These are phyloP conservation scores for Arabis alpina DNA, from an alignment of 345 rosid species.

Conservation along the genomic window DNA sequence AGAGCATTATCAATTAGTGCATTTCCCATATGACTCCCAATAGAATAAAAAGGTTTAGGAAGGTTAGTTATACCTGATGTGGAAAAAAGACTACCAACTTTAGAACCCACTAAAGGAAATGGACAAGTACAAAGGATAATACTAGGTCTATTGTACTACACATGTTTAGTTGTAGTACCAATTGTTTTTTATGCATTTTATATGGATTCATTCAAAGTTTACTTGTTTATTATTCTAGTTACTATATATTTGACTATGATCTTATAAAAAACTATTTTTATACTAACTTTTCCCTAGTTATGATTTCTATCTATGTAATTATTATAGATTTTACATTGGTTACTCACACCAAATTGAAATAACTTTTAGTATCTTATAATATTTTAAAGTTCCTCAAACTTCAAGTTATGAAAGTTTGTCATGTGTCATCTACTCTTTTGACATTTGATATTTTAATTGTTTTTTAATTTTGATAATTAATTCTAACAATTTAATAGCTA, in stretches of 20 bases:
- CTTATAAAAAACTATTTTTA: background rate
- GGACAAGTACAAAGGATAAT: conserved; percentile 5
- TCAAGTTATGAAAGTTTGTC: too few relatives aligned
- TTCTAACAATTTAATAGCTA: too few relatives aligned
- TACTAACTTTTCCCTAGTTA: background rate
- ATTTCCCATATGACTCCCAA: conserved; percentile 25
- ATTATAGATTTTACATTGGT: too few relatives aligned
- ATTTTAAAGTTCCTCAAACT: too few relatives aligned
- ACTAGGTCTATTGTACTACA: conserved; percentile 33
- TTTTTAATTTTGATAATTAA: too few relatives aligned
- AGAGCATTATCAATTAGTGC: conserved; percentile 26
- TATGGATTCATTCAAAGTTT: conserved; percentile 13
- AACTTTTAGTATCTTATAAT: too few relatives aligned
- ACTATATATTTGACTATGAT: background rate
- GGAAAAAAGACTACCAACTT: conserved; percentile 26
- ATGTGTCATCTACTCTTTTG: too few relatives aligned
- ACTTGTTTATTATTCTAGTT: conserved; percentile 6
- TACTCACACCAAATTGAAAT: too few relatives aligned
- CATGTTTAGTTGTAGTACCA: conserved; percentile 34
- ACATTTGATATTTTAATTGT: too few relatives aligned
- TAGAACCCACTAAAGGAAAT: conserved; percentile 19
- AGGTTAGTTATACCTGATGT: conserved; percentile 39
- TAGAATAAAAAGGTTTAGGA: conserved; percentile 28
- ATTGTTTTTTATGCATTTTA: background rate
- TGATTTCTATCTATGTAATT: too few relatives aligned